These are phyloP conservation scores for Usnea hakonensis DNA, from an alignment of 495 filamentous ascomycete genomes.

Conservation along the genomic window DNA sequence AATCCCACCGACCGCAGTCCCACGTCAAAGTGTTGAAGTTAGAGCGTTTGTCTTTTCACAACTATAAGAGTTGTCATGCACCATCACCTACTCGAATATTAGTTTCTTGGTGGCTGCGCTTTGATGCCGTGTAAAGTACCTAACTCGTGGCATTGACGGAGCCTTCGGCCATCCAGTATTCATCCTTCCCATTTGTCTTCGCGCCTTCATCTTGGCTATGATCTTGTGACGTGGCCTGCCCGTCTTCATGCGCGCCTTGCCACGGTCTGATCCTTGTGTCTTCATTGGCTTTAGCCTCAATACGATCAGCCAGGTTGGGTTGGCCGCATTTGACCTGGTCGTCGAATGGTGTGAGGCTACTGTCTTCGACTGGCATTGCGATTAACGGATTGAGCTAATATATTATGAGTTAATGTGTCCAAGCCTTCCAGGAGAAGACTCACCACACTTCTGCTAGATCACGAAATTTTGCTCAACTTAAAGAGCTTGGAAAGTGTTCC, in stretches of 20 bases:
- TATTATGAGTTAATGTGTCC: background rate
- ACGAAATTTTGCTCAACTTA: background rate
- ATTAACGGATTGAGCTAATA: background rate
- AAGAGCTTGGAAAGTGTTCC: background rate
- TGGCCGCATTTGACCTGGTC: background rate
- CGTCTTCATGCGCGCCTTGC: background rate
- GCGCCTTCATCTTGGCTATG: background rate
- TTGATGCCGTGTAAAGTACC: background rate
- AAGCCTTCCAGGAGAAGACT: background rate
- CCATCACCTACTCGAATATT: background rate
- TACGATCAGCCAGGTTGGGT: background rate
- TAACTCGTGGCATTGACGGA: background rate
- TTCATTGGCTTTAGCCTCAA: background rate
- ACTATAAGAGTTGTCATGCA: background rate
- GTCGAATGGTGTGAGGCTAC: background rate
- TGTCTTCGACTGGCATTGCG: background rate
- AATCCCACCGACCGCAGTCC: background rate
- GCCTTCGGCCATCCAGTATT: background rate
- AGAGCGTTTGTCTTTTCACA: slow-evolving; percentile 10
- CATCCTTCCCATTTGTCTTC: background rate
- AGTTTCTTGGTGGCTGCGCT: background rate
- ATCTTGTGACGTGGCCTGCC: background rate
- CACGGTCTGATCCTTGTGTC: background rate
- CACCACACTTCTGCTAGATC: background rate
- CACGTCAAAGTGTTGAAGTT: slow-evolving; percentile 17